Percentiles rank a stretch among this genome's conserved stretches.
These are phyloP conservation scores for Hymenoscyphus fraxineus DNA, from an alignment of 2,329 filamentous ascomycete genomes.

Conservation along the genomic window DNA sequence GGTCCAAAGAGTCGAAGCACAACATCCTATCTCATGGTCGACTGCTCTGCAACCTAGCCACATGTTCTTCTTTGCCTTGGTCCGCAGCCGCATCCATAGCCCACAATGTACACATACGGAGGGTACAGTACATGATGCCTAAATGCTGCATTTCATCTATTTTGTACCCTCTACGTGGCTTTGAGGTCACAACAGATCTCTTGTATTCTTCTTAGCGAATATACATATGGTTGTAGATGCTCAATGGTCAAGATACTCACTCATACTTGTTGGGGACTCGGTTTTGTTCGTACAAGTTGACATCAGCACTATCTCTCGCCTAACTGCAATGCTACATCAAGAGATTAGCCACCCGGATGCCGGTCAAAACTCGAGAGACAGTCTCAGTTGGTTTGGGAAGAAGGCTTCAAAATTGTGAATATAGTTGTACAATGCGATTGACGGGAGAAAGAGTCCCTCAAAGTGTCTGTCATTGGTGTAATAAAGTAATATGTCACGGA, in stretches of 20 bases:
- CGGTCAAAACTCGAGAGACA: background rate
- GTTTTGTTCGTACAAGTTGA: background rate
- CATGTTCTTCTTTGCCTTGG: background rate
- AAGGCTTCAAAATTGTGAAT: background rate
- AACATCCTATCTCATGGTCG: background rate
- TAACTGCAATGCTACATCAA: background rate
- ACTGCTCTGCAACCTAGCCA: background rate
- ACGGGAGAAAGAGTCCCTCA: background rate
- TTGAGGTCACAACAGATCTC: background rate
- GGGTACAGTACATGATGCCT: background rate
- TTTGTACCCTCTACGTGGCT: background rate
- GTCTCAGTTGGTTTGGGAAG: background rate
- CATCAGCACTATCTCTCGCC: conserved; percentile 2
- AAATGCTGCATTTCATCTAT: background rate
- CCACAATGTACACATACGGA: background rate
- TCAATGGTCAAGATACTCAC: too few relatives aligned
- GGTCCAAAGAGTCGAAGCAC: background rate
- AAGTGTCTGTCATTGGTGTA: background rate
- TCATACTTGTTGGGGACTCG: background rate
- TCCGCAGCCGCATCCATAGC: background rate
- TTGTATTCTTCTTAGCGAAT: background rate
- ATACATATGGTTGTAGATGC: background rate
- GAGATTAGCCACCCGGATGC: background rate
- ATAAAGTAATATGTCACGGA: background rate
- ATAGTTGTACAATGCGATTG: background rate